A percentile compares a stretch with the other conserved stretches of the same genome.
These are phyloP conservation scores for Calendula officinalis DNA, from an alignment of 129 eudicot genomes.

Conservation along the genomic window DNA sequence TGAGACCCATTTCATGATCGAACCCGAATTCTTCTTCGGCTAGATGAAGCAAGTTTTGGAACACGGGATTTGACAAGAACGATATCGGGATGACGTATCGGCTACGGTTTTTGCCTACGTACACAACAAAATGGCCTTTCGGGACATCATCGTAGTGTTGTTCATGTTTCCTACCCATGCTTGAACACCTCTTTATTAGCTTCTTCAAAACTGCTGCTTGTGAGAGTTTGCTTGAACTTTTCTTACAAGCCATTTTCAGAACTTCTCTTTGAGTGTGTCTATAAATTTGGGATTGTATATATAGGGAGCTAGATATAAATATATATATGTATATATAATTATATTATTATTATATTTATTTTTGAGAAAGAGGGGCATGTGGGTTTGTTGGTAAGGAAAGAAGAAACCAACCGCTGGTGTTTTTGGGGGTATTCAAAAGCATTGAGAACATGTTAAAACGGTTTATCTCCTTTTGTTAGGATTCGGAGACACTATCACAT, in stretches of 20 bases:
- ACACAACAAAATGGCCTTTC: conserved; percentile 81
- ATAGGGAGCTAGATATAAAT: background rate
- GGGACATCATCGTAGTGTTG: conserved; percentile 68
- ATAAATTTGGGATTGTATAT: conserved; percentile 8
- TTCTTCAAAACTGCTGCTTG: conserved; percentile 64
- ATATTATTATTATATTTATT: too few relatives aligned
- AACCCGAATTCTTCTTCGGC: conserved; percentile 88
- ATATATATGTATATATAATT: background rate
- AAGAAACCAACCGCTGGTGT: conserved; percentile 22
- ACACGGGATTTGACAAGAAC: conserved; percentile 48
- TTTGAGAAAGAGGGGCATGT: conserved; percentile 24
- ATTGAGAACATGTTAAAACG: conserved; percentile 40
- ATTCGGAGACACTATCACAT: conserved; percentile 35
- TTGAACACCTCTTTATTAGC: conserved; percentile 62
- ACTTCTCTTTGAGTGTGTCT: conserved; percentile 15
- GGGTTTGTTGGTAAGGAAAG: conserved; percentile 36
- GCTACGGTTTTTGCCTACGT: conserved; percentile 62
- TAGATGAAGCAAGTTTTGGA: conserved; percentile 54
- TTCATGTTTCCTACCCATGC: conserved; percentile 59
- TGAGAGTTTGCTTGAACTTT: conserved; percentile 49
- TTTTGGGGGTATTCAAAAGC: conserved; percentile 30
- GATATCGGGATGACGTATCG: conserved; percentile 71
- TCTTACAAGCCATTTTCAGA: conserved; percentile 52
- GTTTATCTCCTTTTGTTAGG: conserved; percentile 36
- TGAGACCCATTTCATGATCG: conserved; percentile 81